A percentile compares a stretch with the other conserved stretches of the same genome.
phyloP scores from a whole-genome alignment of 805 yeast genomes.

The Wickerhamomyces chambardii region DNA sequence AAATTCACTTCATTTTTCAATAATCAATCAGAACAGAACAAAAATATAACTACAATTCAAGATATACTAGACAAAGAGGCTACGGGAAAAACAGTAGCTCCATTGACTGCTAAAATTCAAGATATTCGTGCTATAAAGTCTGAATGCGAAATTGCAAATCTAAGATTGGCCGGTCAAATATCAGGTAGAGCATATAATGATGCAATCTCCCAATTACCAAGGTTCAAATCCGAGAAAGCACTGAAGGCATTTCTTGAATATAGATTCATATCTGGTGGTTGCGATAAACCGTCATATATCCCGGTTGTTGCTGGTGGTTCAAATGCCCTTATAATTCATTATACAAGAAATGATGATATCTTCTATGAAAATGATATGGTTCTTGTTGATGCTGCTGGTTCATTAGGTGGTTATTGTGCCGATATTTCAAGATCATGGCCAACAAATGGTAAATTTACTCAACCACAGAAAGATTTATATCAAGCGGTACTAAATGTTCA shows the following conservation, averaged over 20 bases:
- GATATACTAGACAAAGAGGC: constrained; percentile 16
- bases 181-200: constrained; percentile 79
- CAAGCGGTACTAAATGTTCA: constrained; percentile 84
- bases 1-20: constrained; percentile 21
- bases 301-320: constrained; percentile 96
- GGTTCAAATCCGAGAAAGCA: constrained; percentile 65
- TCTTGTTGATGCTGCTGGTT: constrained; percentile 92
- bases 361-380: constrained; percentile 74
- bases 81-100: constrained; percentile 26
- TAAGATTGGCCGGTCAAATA: constrained; percentile 77
- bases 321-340: constrained; percentile 87
- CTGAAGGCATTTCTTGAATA: constrained; percentile 76
- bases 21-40: constrained; percentile 13
- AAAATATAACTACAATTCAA: constrained; percentile 17
- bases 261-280: constrained; percentile 77
- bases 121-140: constrained; percentile 65
- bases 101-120: constrained; percentile 34
- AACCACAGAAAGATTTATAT: constrained; percentile 78
- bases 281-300: constrained; percentile 82
- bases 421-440: constrained; percentile 99
- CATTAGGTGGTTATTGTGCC: constrained; percentile 87
- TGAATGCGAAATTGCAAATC: constrained; percentile 60
- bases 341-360: constrained; percentile 84
- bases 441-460: constrained; percentile 60
- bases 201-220: constrained; percentile 50